Evolutionary conservation across 192 early-diverging fungal genomes (phyloP), one percentile per base, ranked within the genome.

Genomic region (Backusella luteola): DNA sequence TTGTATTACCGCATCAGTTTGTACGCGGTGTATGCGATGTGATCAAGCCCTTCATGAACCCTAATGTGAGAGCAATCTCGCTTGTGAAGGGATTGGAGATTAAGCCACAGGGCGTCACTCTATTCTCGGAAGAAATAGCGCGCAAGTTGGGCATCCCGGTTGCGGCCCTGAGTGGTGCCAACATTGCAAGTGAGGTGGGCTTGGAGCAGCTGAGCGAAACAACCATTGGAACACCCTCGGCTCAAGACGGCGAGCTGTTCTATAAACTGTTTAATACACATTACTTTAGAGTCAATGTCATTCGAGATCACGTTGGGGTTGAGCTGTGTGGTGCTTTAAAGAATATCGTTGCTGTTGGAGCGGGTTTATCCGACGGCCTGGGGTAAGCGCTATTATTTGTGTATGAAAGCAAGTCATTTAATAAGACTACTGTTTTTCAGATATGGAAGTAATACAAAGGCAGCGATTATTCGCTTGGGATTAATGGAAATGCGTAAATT

Each of bases 311-410:
- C 26, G 89, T 92, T 67, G 97, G 96, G 46, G 96, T 97, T 34
- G 95, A 99, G 87, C 85, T 99, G 34, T 99, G 96, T 82, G 97
- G 97, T 35, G 97, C 97, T 4, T 79, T 99, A 32, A 99, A 99
- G 84, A 99, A 99, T 85, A 90, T 99, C 4, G 91, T 99, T 4
- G 97, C 97, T 12, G 90, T 98, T 68, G 96, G 92, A 21, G 96
- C 95, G 8, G 96, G 97, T 34, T 85, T 98, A 46, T 90, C 96
- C 46, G 96, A 99, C 82, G 96, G 96, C 15, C 85, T 97, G 69
- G 94, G 93, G 84, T 86, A 81, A 81, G 35, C 49, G 15, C 66
- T 72, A 0, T 63, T 71, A 67, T 39, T 63, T 49, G 12, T 63
- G 59, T 9, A 32, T 26, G 21, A 34, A 8, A 36, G 14, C 21